A percentile compares a stretch with the other conserved stretches of the same genome.
Evolutionary conservation across 2,329 filamentous ascomycete genomes (phyloP).

Genomic region (Teratosphaeria viscida): DNA sequence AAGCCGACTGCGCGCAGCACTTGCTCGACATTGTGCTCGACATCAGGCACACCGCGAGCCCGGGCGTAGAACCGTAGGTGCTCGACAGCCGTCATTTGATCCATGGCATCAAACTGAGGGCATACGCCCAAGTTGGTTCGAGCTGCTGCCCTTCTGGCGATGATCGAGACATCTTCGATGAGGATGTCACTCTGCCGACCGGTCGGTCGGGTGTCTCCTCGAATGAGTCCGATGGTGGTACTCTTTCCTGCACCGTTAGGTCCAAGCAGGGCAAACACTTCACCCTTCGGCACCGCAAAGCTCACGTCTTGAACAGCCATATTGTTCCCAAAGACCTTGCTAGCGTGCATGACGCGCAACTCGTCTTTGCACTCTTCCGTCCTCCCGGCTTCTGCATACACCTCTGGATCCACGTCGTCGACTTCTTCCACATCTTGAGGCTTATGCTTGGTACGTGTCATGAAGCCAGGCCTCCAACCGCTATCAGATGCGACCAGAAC

Average conservation of each 20-base stretch:
- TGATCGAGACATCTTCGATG: conserved; percentile 68
- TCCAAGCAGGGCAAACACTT: conserved; percentile 81
- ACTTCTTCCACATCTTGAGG: conserved; percentile 32
- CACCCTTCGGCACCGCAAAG: conserved; percentile 67
- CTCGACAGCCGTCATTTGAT: conserved; percentile 80
- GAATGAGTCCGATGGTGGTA: conserved; percentile 78
- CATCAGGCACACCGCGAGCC: conserved; percentile 64
- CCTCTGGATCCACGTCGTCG: conserved; percentile 42
- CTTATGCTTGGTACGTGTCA: conserved; percentile 39
- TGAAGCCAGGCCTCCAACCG: conserved; percentile 50
- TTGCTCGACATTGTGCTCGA: conserved; percentile 66
- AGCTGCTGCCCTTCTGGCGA: conserved; percentile 59
- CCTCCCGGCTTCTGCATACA: conserved; percentile 53
- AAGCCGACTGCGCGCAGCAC: conserved; percentile 76
- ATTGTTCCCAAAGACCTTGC: conserved; percentile 66
- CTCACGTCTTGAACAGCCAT: conserved; percentile 75
- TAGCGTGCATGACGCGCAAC: conserved; percentile 68
- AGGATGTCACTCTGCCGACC: conserved; percentile 65
- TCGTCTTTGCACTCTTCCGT: conserved; percentile 55
- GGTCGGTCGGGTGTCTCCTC: conserved; percentile 73
- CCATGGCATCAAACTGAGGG: conserved; percentile 66
- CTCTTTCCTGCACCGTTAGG: conserved; percentile 73
- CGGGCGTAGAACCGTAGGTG: conserved; percentile 82
- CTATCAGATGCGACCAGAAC: conserved; percentile 73
- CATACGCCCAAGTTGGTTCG: conserved; percentile 79